Conservation (phyloP, 2,329 filamentous ascomycete species). For the Pleurostoma richardsiae region DNA sequence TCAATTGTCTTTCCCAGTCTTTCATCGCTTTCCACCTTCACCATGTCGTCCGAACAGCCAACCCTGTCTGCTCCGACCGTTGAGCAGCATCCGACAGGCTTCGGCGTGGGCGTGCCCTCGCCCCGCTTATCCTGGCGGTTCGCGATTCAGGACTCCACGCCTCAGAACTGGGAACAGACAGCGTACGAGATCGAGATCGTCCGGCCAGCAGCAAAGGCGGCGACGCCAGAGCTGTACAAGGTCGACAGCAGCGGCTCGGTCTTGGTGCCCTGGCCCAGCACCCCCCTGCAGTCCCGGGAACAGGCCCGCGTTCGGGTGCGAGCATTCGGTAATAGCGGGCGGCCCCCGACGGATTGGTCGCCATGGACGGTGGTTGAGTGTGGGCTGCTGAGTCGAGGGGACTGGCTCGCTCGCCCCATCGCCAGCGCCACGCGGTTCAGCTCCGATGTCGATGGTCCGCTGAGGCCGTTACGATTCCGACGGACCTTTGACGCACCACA, state of each 20-base stretch:
- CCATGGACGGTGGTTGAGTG: conserved; percentile 5
- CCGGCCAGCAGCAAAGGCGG: not conserved
- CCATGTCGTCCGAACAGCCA: conserved; percentile 1
- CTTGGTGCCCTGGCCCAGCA: conserved; percentile 3
- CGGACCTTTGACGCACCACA: conserved; percentile 4
- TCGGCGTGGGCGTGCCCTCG: conserved; percentile 4
- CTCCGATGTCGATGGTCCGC: conserved; percentile 1
- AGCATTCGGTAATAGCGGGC: not conserved
- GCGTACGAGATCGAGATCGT: conserved; percentile 5
- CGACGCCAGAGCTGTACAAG: not conserved
- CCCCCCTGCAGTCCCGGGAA: conserved; percentile 5
- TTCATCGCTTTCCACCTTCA: not conserved
- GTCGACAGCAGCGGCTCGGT: conserved; percentile 2
- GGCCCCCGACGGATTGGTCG: not conserved
- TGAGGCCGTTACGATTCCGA: conserved; percentile 4
- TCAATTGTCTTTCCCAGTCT: too few relatives aligned
- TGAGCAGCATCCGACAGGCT: conserved; percentile 8
- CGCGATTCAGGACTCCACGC: not conserved
- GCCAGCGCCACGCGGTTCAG: not conserved
- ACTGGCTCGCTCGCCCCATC: conserved; percentile 9
- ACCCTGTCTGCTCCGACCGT: conserved; percentile 2
- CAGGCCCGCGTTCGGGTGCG: conserved; percentile 2
- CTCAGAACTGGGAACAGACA: conserved; percentile 4
- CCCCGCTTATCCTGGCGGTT: conserved; percentile 9
- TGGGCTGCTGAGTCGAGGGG: conserved; percentile 3